Base-by-base conservation (phyloP, 2,329 filamentous ascomycete species). In the Stagonosporopsis tanaceti region DNA sequence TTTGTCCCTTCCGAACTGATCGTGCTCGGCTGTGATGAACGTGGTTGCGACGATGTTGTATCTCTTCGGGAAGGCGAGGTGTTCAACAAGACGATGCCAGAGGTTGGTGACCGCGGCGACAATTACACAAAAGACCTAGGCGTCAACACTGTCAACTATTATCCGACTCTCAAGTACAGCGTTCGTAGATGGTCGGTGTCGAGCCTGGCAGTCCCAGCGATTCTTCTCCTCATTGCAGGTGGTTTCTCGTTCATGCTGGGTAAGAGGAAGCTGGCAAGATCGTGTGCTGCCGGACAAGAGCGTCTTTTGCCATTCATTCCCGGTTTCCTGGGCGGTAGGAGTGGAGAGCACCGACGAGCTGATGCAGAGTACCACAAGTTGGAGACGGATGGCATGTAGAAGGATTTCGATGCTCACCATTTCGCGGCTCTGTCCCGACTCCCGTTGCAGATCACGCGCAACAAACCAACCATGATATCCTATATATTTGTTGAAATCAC, bases 1-100 rank as follows among this genome's bases (percentile, higher is more conserved):
- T 57, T 57, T 14, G 53, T 57, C 14, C 47, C 53, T 42, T 57
- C 53, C 5, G 53, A 47, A 7, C 8, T 51, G 28, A 57, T 57
- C 6, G 41, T 41, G 12, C 27, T 15, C 9, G 47, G 53, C 32
- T 47, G 53, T 28, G 37, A 57, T 20, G 41, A 47, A n/a, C 47
- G 53, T 42, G 47, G 53, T 14, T 57, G 53, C 37, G 53, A 47
- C 24, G 47, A 57, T 30, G 24, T 57, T 30, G 8, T 47, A 25
- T 41, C 53, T 24, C 47, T 51, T 6, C 41, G 24, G 35, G 47
- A 57, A 24, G 53, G 41, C n/a, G 41, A 51, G 41, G 11, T 30
- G 6, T 57, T 57, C 41, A 57, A 47, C 22, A 47, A 57, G 28
- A 51, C 47, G 6, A 47, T 47, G 37, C 47, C 53, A 17, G 42